These are phyloP conservation scores for Tulasnella calospora DNA, from an alignment of 768 basidiomycete species.

Conservation along the genomic window DNA sequence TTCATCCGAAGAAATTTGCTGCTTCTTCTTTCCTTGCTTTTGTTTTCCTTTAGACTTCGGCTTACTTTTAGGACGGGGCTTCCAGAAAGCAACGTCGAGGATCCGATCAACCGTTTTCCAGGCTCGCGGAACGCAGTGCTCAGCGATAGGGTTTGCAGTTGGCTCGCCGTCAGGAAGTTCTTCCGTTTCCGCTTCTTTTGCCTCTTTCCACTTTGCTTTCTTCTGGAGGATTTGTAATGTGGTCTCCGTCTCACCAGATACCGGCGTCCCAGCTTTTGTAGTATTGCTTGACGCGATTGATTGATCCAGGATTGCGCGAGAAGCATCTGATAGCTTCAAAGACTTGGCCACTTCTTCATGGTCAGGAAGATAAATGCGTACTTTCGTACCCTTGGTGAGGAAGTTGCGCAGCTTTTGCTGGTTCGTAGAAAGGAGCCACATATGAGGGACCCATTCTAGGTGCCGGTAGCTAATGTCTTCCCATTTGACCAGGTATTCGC, in stretches of 20 bases:
- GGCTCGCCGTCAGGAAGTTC: slow-evolving; percentile 38
- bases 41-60: slow-evolving; percentile 32
- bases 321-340: background rate
- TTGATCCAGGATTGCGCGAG: background rate
- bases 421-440: slow-evolving; percentile 75
- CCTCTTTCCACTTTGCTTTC: slow-evolving; percentile 34
- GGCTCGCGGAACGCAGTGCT: slow-evolving; percentile 61
- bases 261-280: slow-evolving; percentile 39
- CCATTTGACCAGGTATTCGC: slow-evolving; percentile 96
- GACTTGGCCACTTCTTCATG: slow-evolving; percentile 36
- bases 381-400: slow-evolving; percentile 59
- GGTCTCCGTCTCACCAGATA: slow-evolving; percentile 33
- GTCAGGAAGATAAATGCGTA: slow-evolving; percentile 53
- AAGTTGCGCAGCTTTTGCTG: slow-evolving; percentile 71
- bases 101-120: slow-evolving; percentile 95
- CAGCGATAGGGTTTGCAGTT: slow-evolving; percentile 55
- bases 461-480: slow-evolving; percentile 64
- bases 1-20: slow-evolving; percentile 29
- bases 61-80: slow-evolving; percentile 36
- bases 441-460: slow-evolving; percentile 85
- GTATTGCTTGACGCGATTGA: slow-evolving; percentile 41
- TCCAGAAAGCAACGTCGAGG: slow-evolving; percentile 71
- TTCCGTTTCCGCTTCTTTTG: slow-evolving; percentile 31
- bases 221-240: slow-evolving; percentile 1
- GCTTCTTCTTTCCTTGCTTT: slow-evolving; percentile 31